phyloP scores from a whole-genome alignment of 2,329 filamentous ascomycete genomes.

The Cladobotryum protrusum region DNA sequence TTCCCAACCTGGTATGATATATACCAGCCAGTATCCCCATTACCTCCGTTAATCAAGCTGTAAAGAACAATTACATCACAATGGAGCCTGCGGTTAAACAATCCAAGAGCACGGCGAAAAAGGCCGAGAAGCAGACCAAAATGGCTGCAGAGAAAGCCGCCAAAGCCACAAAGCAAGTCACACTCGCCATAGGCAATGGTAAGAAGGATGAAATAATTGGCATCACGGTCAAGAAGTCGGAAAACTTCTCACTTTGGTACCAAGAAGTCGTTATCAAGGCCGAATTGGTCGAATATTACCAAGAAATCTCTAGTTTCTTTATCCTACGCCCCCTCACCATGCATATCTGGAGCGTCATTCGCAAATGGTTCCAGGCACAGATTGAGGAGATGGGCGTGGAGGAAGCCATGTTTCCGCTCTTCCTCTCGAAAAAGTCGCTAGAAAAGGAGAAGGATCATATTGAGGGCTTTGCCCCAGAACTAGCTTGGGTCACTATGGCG shows the following conservation, averaged over 20 bases:
- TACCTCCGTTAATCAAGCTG: neutral
- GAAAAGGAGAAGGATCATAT: conserved; percentile 90
- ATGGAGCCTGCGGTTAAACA: conserved; percentile 19
- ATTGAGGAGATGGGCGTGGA: conserved; percentile 91
- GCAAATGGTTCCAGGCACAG: conserved; percentile 61
- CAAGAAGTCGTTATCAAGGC: conserved; percentile 96
- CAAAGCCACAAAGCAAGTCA: conserved; percentile 52
- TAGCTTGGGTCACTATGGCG: conserved; percentile 84
- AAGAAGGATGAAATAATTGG: conserved; percentile 73
- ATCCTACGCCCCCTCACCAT: conserved; percentile 71
- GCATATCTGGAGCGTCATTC: conserved; percentile 61
- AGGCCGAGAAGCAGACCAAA: conserved; percentile 59
- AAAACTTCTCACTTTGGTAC: conserved; percentile 93
- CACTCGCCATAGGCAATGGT: conserved; percentile 46
- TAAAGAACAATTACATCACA: neutral
- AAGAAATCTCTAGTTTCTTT: conserved; percentile 92
- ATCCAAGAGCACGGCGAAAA: conserved; percentile 60
- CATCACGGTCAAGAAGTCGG: conserved; percentile 77
- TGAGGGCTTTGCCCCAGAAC: conserved; percentile 93
- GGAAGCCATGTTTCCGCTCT: conserved; percentile 95
- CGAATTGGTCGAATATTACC: conserved; percentile 95
- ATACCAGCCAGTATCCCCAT: too few relatives aligned
- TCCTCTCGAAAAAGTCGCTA: conserved; percentile 88
- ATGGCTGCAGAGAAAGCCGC: conserved; percentile 56
- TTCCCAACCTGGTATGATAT: too few relatives aligned